Conservation (phyloP, 2,329 filamentous ascomycete genomes). For the Colletotrichum ledebouriae region DNA sequence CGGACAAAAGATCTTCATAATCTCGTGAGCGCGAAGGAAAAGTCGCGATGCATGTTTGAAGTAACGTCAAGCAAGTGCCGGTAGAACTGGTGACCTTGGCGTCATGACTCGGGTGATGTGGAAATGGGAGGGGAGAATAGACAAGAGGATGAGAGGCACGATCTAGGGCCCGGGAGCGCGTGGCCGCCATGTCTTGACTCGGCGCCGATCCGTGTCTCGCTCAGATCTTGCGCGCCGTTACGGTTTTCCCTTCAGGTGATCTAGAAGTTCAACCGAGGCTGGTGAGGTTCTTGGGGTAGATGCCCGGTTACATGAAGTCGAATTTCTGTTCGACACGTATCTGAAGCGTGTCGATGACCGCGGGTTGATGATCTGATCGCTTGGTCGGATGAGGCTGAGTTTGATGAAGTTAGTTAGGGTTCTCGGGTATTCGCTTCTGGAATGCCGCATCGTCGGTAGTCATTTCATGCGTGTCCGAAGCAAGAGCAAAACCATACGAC, state of each 20-base stretch:
- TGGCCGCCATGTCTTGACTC: slow-evolving; percentile 38
- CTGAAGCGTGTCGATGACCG: slow-evolving; percentile 9
- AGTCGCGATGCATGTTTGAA: slow-evolving; percentile 26
- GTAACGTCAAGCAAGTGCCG: slow-evolving; percentile 33
- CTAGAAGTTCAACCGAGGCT: background rate
- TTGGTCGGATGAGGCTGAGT: background rate
- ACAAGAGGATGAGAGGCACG: background rate
- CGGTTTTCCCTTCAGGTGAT: slow-evolving; percentile 25
- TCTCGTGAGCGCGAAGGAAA: slow-evolving; percentile 21
- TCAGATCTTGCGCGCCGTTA: slow-evolving; percentile 30
- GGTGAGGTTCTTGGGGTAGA: too few species aligned
- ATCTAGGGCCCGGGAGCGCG: slow-evolving; percentile 22
- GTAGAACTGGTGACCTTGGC: slow-evolving; percentile 26
- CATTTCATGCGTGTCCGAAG: too few species aligned
- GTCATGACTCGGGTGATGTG: slow-evolving; percentile 31
- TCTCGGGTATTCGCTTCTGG: too few species aligned
- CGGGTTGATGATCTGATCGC: slow-evolving; percentile 9
- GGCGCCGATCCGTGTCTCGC: slow-evolving; percentile 35
- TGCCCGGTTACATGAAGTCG: too few species aligned
- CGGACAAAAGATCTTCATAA: slow-evolving; percentile 9
- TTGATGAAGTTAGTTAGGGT: too few species aligned
- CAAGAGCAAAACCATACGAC: too few species aligned
- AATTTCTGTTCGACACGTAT: background rate
- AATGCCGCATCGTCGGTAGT: too few species aligned
- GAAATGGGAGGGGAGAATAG: background rate